Percentiles rank a stretch among this genome's conserved stretches.
These are phyloP conservation scores for Aphanoascus verrucosus DNA, from an alignment of 2,329 filamentous ascomycete genomes.

Conservation along the genomic window DNA sequence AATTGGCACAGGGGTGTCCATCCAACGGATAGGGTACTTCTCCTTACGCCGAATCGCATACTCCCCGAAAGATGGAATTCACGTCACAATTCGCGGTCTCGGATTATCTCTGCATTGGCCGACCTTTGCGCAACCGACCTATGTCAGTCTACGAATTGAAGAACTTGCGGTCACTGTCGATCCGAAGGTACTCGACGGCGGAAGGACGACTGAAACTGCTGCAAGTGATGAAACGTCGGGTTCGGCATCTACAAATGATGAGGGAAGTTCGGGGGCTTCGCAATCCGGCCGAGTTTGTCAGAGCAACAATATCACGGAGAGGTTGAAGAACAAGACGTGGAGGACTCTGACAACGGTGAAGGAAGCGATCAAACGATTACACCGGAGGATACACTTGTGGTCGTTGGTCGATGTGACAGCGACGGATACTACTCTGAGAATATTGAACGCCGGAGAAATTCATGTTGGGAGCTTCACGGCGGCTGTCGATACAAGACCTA, in stretches of 20 bases:
- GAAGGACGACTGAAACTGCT: slow-evolving; percentile 12
- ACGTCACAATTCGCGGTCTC: slow-evolving; percentile 78
- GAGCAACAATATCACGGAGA: slow-evolving; percentile 11
- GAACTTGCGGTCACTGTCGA: slow-evolving; percentile 80
- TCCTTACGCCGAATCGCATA: slow-evolving; percentile 86
- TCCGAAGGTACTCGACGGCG: slow-evolving; percentile 42
- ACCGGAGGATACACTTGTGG: slow-evolving; percentile 79
- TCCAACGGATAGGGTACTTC: slow-evolving; percentile 87
- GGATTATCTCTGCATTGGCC: slow-evolving; percentile 83
- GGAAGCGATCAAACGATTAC: slow-evolving; percentile 74
- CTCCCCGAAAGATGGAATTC: slow-evolving; percentile 76
- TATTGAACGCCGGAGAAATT: slow-evolving; percentile 71
- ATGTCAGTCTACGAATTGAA: slow-evolving; percentile 79
- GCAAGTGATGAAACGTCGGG: slow-evolving; percentile 3
- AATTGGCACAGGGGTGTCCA: slow-evolving; percentile 85
- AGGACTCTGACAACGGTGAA: slow-evolving; percentile 66
- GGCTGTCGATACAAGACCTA: slow-evolving; percentile 79
- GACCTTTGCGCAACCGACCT: slow-evolving; percentile 93
- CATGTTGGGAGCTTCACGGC: slow-evolving; percentile 76
- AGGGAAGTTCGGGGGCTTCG: neutral
- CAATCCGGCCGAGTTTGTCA: neutral
- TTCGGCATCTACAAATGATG: neutral
- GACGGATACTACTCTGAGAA: slow-evolving; percentile 62
- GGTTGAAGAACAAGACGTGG: slow-evolving; percentile 61
- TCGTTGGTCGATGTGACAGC: slow-evolving; percentile 81